phyloP scores from a whole-genome alignment of 257 asterid species.

The Scutellaria barbata region DNA sequence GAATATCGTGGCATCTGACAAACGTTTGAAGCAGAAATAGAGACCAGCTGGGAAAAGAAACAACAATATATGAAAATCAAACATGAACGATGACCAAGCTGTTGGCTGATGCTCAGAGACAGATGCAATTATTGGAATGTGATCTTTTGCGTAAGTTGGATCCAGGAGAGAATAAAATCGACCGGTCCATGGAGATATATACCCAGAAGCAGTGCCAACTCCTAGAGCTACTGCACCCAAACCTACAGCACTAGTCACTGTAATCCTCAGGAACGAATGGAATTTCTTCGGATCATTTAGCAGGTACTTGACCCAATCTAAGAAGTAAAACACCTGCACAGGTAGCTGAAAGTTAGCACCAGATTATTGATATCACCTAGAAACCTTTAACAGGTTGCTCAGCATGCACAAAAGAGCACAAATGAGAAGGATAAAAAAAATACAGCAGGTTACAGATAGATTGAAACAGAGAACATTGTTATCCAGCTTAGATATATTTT shows the following conservation, averaged over 20 bases:
- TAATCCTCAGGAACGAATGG: constrained; percentile 82
- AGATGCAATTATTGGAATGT: constrained; percentile 97
- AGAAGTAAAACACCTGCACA: constrained; percentile 90
- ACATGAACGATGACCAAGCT: constrained; percentile 99
- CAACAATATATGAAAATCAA: constrained; percentile 87
- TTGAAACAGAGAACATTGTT: neutral
- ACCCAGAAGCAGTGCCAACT: constrained; percentile 98
- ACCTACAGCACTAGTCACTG: constrained; percentile 80
- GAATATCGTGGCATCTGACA: constrained; percentile 93
- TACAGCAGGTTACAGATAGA: neutral
- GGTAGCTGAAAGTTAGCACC: constrained; percentile 36
- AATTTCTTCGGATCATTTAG: constrained; percentile 87
- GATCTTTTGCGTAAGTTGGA: constrained; percentile 98
- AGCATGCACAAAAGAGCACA: constrained; percentile 22
- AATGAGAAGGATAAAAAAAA: constrained; percentile 4
- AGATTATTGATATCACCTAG: constrained; percentile 12
- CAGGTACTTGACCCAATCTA: constrained; percentile 91
- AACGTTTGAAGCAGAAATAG: constrained; percentile 97
- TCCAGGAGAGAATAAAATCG: constrained; percentile 96
- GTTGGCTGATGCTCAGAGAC: constrained; percentile 99
- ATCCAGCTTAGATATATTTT: constrained; percentile 30
- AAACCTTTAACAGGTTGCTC: constrained; percentile 21
- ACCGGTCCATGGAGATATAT: constrained; percentile 98
- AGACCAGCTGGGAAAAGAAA: constrained; percentile 96
- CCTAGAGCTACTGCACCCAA: constrained; percentile 87